These are phyloP conservation scores for Blastomyces parvus DNA, from an alignment of 2,329 filamentous ascomycete genomes.

Conservation along the genomic window DNA sequence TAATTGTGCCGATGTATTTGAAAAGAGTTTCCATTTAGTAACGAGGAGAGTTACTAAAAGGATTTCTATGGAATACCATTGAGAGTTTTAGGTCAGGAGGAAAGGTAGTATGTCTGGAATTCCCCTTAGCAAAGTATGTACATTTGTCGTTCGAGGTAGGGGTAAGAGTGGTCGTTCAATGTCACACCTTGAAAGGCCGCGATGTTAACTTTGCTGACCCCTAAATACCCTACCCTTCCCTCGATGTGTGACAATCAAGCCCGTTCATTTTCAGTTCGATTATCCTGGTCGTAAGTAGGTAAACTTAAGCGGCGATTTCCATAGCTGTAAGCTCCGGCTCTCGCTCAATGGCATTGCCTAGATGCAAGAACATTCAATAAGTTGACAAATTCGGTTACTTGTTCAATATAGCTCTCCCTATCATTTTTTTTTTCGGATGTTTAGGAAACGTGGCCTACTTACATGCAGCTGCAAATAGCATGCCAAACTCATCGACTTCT, in stretches of 20 bases:
- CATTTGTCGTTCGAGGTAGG: not conserved
- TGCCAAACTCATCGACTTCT: slow-evolving; percentile 36
- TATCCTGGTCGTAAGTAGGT: not conserved
- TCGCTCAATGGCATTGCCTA: slow-evolving; percentile 1
- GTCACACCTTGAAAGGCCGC: not conserved
- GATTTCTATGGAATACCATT: not conserved
- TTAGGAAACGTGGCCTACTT: slow-evolving; percentile 9
- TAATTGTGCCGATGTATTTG: not conserved
- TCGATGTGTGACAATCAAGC: not conserved
- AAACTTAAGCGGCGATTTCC: not conserved
- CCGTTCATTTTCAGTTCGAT: not conserved
- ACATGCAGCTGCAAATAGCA: slow-evolving; percentile 34
- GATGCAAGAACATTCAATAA: not conserved
- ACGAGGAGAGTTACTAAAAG: not conserved
- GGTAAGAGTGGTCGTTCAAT: not conserved
- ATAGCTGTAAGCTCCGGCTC: not conserved
- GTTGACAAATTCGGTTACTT: not conserved
- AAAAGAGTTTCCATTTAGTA: not conserved
- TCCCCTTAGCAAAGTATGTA: not conserved
- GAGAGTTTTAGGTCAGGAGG: not conserved
- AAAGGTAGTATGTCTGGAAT: not conserved
- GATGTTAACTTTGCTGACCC: not conserved
- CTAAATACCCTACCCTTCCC: not conserved
- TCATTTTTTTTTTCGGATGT: not conserved
- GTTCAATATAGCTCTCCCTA: not conserved